Evolutionary conservation across 2,329 filamentous ascomycete genomes (phyloP).

Genomic region (Akanthomyces muscarius): DNA sequence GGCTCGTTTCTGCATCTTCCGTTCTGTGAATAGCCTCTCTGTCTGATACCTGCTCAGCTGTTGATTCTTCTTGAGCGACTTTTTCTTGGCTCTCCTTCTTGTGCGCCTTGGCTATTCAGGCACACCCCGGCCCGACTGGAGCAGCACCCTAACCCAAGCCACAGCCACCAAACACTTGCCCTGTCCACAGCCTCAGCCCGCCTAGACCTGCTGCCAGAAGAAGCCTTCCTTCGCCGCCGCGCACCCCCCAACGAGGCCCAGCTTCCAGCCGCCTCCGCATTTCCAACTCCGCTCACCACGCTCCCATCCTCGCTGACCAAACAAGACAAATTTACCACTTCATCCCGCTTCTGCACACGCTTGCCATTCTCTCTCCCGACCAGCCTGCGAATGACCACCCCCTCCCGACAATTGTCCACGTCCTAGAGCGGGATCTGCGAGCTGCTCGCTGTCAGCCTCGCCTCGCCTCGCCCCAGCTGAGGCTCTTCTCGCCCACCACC

Average conservation of each 20-base stretch:
- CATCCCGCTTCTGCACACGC: neutral
- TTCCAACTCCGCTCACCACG: constrained; percentile 9
- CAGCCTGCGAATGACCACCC: neutral
- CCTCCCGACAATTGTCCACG: neutral
- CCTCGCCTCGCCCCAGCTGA: constrained; percentile 13
- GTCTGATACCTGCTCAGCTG: neutral
- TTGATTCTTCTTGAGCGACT: neutral
- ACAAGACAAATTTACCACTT: neutral
- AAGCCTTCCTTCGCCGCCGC: neutral
- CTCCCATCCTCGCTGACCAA: neutral
- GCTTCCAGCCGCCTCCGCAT: constrained; percentile 7
- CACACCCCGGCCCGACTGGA: constrained; percentile 1
- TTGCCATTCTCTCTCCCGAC: neutral
- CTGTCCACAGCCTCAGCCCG: neutral
- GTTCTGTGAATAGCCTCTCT: neutral
- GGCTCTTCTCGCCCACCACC: constrained; percentile 5
- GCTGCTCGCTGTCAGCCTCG: constrained; percentile 14
- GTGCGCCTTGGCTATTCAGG: neutral
- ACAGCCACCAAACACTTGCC: constrained; percentile 11
- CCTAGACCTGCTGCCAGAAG: neutral
- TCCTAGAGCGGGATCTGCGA: constrained; percentile 7
- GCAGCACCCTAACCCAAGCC: constrained; percentile 6
- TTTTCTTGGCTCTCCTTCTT: neutral
- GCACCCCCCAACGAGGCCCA: neutral
- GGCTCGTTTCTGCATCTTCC: neutral